phyloP scores from a whole-genome alignment of 1,284 basidiomycete genomes.

The Athelia psychrophila region DNA sequence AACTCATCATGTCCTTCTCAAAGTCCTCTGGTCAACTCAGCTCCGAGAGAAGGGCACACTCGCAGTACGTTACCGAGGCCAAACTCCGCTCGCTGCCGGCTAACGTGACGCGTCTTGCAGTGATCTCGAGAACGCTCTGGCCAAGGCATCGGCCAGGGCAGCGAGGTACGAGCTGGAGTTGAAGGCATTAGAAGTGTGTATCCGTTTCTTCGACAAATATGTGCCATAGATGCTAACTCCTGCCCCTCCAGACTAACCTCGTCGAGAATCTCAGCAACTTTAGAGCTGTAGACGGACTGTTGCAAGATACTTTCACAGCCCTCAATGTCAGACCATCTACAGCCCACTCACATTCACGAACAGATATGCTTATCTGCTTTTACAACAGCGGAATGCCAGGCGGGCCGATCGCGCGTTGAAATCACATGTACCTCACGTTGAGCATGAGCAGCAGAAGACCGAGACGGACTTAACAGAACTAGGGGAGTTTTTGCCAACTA shows the following conservation, averaged over 20 bases:
- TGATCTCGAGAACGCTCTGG: slow-evolving; percentile 43
- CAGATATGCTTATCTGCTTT: neutral
- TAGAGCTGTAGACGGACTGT: slow-evolving; percentile 61
- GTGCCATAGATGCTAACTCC: neutral
- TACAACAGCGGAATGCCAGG: slow-evolving; percentile 50
- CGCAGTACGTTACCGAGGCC: neutral
- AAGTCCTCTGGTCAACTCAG: neutral
- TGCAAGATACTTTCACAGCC: slow-evolving; percentile 56
- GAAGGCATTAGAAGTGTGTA: slow-evolving; percentile 64
- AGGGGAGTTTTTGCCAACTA: slow-evolving; percentile 52
- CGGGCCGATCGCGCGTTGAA: slow-evolving; percentile 54
- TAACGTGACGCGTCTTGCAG: slow-evolving; percentile 17
- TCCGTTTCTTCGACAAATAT: too few species aligned
- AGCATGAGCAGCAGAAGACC: slow-evolving; percentile 54
- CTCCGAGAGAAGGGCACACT: neutral
- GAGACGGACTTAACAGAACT: slow-evolving; percentile 48
- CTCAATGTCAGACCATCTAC: slow-evolving; percentile 44
- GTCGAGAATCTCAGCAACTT: slow-evolving; percentile 70
- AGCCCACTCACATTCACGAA: slow-evolving; percentile 3
- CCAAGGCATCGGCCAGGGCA: slow-evolving; percentile 48
- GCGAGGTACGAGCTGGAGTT: slow-evolving; percentile 58
- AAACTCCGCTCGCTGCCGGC: too few species aligned
- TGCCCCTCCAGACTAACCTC: slow-evolving; percentile 47
- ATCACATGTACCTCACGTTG: slow-evolving; percentile 58
- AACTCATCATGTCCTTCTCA: neutral